phyloP scores from a whole-genome alignment of 192 early-diverging fungal species.

The Gonapodya sp. region DNA sequence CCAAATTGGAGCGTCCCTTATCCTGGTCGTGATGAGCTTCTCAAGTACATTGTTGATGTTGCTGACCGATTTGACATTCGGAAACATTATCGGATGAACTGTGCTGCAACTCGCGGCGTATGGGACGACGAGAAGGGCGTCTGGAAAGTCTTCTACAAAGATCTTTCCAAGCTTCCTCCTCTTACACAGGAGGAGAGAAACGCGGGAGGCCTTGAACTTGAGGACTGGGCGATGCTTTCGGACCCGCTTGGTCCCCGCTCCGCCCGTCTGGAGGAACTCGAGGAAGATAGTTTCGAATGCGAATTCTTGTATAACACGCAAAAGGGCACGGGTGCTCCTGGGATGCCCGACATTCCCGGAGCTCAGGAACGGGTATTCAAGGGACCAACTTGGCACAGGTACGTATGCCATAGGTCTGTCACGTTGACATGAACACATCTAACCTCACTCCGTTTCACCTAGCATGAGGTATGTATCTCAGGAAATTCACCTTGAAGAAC shows the following conservation, averaged over 20 bases:
- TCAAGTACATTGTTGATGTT: background rate
- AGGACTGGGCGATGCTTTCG: background rate
- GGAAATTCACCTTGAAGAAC: background rate
- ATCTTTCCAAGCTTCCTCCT: slow-evolving; percentile 3
- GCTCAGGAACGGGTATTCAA: slow-evolving; percentile 4
- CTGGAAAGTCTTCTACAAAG: slow-evolving; percentile 11
- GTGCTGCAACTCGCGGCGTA: slow-evolving; percentile 2
- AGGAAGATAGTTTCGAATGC: background rate
- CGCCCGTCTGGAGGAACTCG: background rate
- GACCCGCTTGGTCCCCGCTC: background rate
- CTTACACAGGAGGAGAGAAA: background rate
- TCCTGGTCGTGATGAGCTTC: background rate
- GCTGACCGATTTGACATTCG: background rate
- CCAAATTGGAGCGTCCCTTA: background rate
- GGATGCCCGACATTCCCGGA: slow-evolving; percentile 7
- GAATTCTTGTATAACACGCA: slow-evolving; percentile 3
- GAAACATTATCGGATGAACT: background rate
- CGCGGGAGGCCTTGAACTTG: background rate
- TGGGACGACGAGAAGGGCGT: slow-evolving; percentile 7
- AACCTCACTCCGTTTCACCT: background rate
- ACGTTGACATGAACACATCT: too few species aligned
- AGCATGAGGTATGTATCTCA: background rate
- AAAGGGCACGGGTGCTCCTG: background rate
- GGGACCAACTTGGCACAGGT: slow-evolving; percentile 5
- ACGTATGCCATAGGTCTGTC: too few species aligned